Evolutionary conservation across 2,329 filamentous ascomycete species (phyloP).

Genomic region (Scytalidium lignicola): DNA sequence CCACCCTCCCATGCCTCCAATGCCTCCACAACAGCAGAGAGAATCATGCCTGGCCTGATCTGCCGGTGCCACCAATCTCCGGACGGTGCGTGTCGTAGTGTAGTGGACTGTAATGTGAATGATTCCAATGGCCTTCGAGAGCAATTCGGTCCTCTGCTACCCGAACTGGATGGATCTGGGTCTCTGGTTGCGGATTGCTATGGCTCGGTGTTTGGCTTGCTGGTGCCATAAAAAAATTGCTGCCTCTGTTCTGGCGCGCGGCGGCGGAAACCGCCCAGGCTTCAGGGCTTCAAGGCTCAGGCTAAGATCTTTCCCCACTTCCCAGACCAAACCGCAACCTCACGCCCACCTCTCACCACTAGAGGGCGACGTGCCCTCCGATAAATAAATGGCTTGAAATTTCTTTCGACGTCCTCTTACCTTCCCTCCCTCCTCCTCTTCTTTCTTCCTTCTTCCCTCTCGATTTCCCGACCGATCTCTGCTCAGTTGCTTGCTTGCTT

Average conservation of each 20-base stretch:
- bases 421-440: background rate
- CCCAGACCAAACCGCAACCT: background rate
- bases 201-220: no score
- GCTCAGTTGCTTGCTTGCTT: no score
- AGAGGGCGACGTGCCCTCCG: background rate
- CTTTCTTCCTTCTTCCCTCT: constrained; percentile 1
- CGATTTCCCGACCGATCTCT: background rate
- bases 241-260: background rate
- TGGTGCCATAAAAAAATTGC: background rate
- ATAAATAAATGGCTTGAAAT: background rate
- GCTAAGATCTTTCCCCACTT: background rate
- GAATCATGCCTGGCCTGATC: no score
- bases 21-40: no score
- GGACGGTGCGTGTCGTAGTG: no score
- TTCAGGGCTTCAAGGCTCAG: background rate
- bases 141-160: no score
- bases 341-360: background rate
- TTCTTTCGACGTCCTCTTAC: background rate
- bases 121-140: no score
- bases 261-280: background rate
- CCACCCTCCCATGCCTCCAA: no score
- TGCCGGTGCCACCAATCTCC: no score
- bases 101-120: no score
- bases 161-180: no score
- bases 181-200: no score